Conservation (phyloP, 2,329 filamentous ascomycete genomes). For the Colletotrichum gloeosporioides region DNA sequence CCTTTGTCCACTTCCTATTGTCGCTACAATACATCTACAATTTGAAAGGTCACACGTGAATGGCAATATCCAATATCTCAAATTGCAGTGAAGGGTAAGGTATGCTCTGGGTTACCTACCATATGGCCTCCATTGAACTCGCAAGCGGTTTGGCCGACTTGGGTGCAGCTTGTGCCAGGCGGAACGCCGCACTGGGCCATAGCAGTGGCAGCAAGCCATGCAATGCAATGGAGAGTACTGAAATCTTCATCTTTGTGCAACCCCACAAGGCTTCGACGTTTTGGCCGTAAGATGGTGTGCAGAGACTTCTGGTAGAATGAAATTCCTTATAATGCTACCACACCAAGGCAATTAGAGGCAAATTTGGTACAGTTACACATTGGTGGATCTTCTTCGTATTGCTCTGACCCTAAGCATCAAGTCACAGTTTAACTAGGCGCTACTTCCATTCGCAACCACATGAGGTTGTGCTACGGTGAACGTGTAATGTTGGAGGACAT, state of each 20-base stretch:
- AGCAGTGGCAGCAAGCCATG: not conserved
- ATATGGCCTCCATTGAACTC: not conserved
- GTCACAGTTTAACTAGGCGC: not conserved
- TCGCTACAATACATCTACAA: not conserved
- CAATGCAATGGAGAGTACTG: rapidly evolving
- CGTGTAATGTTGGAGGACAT: not conserved
- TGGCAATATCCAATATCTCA: not conserved
- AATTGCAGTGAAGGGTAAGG: not conserved
- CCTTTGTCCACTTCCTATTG: not conserved
- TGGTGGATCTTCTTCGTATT: not conserved
- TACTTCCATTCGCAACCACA: not conserved
- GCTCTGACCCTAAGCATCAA: not conserved
- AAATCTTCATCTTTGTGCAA: not conserved
- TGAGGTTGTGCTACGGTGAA: not conserved
- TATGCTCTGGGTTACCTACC: not conserved
- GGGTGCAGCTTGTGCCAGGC: not conserved
- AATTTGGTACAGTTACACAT: not conserved
- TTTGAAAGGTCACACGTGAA: not conserved
- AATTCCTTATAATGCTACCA: not conserved
- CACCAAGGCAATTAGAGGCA: not conserved
- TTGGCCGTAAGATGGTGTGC: not conserved
- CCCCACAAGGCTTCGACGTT: not conserved
- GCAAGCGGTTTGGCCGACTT: not conserved
- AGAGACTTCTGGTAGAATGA: not conserved
- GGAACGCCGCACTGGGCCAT: not conserved